These are phyloP conservation scores for Phytophthora uliginosa DNA, from an alignment of 352 stramenopile genomes.

Conservation along the genomic window DNA sequence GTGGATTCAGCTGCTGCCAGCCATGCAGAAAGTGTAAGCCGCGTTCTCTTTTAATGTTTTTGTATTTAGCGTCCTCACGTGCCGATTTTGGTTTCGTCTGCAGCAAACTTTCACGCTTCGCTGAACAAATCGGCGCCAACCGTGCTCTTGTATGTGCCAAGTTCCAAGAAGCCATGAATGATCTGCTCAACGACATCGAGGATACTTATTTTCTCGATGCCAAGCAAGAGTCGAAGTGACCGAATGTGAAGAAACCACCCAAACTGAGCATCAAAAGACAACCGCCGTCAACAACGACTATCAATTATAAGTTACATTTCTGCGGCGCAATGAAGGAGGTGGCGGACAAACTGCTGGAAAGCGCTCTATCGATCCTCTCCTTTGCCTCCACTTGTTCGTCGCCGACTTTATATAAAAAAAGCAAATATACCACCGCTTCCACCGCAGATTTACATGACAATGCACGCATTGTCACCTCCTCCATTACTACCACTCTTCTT, in stretches of 20 bases:
- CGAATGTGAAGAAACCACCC: background rate
- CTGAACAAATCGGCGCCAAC: conserved; percentile 75
- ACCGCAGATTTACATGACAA: conserved; percentile 62
- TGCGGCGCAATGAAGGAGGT: conserved; percentile 22
- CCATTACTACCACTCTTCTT: conserved; percentile 42
- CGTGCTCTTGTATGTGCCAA: conserved; percentile 68
- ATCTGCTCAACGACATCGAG: conserved; percentile 79
- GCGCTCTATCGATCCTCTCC: conserved; percentile 14
- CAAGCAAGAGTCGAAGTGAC: conserved; percentile 60
- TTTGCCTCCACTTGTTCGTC: conserved; percentile 11
- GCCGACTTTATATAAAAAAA: conserved; percentile 35
- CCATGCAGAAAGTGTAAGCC: conserved; percentile 85
- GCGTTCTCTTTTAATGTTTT: background rate
- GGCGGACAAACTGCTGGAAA: conserved; percentile 17
- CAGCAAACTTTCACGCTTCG: conserved; percentile 87
- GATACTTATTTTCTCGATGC: conserved; percentile 64
- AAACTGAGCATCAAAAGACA: background rate
- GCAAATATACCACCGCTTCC: conserved; percentile 24
- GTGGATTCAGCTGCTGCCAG: conserved; percentile 83
- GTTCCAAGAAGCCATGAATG: conserved; percentile 81
- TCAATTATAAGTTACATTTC: conserved; percentile 49
- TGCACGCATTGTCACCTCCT: conserved; percentile 67
- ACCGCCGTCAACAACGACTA: conserved; percentile 13
- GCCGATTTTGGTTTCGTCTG: conserved; percentile 5
- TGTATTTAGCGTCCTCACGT: background rate